phyloP scores from a whole-genome alignment of 306 rosid genomes.

The Begonia fuchsioides region DNA sequence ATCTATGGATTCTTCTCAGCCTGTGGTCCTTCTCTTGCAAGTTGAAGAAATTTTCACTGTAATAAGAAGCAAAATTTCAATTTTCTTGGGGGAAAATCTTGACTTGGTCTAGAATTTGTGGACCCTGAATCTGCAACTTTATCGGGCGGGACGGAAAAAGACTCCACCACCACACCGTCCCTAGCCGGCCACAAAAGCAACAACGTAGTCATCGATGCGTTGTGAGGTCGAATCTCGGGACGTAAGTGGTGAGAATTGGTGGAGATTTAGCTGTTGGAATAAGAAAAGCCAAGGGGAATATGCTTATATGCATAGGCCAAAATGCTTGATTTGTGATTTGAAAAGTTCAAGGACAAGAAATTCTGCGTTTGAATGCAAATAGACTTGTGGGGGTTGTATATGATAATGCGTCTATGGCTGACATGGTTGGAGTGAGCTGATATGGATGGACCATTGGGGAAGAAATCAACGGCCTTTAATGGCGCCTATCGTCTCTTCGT shows the following conservation, averaged over 20 bases:
- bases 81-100: not conserved
- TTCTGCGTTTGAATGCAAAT: no score
- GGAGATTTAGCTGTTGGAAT: no score
- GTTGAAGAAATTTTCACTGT: constrained; percentile 15
- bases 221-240: no score
- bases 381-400: not conserved
- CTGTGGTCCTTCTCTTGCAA: constrained; percentile 29
- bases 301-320: no score
- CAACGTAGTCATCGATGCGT: not conserved
- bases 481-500: not conserved
- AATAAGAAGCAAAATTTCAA: not conserved
- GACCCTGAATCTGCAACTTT: constrained; percentile 21
- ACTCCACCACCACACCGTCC: constrained; percentile 9
- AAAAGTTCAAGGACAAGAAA: no score
- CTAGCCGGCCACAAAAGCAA: not conserved
- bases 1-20: constrained; percentile 21
- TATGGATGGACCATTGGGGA: not conserved
- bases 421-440: not conserved
- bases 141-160: constrained; percentile 9
- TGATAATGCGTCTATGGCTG: not conserved
- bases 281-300: no score
- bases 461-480: not conserved
- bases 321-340: no score
- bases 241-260: no score
- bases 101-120: constrained; percentile 6